These are phyloP conservation scores for Lizonia empirigonia DNA, from an alignment of 2,329 filamentous ascomycete genomes.

Conservation along the genomic window DNA sequence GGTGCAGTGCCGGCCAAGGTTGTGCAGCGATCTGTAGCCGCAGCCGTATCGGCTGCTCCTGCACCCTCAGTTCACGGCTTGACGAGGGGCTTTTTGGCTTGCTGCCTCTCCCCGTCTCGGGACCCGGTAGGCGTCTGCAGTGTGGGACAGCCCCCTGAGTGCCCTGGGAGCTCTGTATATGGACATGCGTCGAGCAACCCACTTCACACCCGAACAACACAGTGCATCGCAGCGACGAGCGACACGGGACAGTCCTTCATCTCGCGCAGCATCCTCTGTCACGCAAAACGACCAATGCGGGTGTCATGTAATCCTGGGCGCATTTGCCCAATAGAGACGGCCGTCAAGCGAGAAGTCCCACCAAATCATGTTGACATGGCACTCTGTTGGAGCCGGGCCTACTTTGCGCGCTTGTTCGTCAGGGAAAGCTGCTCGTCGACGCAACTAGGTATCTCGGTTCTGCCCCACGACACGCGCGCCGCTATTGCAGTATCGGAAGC, in stretches of 20 bases:
- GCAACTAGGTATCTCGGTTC: not conserved
- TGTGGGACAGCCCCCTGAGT: slow-evolving; percentile 24
- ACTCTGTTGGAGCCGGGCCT: slow-evolving; percentile 15
- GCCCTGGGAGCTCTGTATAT: not conserved
- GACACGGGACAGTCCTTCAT: slow-evolving; percentile 12
- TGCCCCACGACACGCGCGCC: slow-evolving; percentile 14
- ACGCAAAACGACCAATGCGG: slow-evolving; percentile 15
- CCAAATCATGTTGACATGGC: slow-evolving; percentile 10
- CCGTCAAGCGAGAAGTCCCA: slow-evolving; percentile 31
- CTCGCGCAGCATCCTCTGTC: slow-evolving; percentile 20
- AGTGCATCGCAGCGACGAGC: slow-evolving; percentile 18
- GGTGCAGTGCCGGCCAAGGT: slow-evolving; percentile 22
- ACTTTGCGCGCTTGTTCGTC: slow-evolving; percentile 14
- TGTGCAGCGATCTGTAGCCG: slow-evolving; percentile 34
- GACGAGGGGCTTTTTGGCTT: slow-evolving; percentile 27
- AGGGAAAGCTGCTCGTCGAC: slow-evolving; percentile 15
- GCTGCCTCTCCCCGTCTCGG: slow-evolving; percentile 28
- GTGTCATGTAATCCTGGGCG: slow-evolving; percentile 26
- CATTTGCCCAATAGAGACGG: slow-evolving; percentile 28
- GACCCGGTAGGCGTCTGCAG: slow-evolving; percentile 32
- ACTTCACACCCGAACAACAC: slow-evolving; percentile 4
- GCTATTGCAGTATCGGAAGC: slow-evolving; percentile 9
- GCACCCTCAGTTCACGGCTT: slow-evolving; percentile 16
- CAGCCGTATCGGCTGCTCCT: slow-evolving; percentile 28
- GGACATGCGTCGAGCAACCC: slow-evolving; percentile 18